These are phyloP conservation scores for Purshia tridentata DNA, from an alignment of 306 rosid genomes.

Conservation along the genomic window DNA sequence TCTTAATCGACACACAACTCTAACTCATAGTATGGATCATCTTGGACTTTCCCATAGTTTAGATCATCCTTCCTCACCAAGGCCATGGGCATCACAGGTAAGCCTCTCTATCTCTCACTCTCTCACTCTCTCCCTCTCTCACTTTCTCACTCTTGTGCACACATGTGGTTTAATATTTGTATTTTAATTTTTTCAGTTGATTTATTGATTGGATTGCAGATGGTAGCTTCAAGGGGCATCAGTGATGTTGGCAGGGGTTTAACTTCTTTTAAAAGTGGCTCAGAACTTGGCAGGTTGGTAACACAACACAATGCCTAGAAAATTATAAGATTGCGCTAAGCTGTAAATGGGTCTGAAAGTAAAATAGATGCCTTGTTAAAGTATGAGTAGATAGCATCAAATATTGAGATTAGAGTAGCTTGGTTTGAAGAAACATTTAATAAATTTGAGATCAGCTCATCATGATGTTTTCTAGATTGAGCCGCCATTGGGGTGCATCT, in stretches of 20 bases:
- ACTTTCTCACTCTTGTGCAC: not conserved
- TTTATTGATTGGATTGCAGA: constrained; percentile 46
- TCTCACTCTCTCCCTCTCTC: constrained; percentile 22
- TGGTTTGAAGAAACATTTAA: not conserved
- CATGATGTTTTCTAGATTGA: not conserved
- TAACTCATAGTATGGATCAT: constrained; percentile 62
- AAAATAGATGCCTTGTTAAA: not conserved
- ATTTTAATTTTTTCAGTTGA: constrained; percentile 9
- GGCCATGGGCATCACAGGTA: constrained; percentile 69
- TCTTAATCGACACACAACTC: constrained; percentile 38
- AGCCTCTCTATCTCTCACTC: constrained; percentile 17
- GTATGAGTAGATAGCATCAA: not conserved
- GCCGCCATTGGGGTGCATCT: not conserved
- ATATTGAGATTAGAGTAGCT: not conserved
- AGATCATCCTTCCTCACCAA: constrained; percentile 71
- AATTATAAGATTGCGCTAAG: constrained; percentile 17
- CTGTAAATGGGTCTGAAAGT: constrained; percentile 24
- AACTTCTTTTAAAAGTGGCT: constrained; percentile 62
- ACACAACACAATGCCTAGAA: constrained; percentile 18
- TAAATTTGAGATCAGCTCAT: not conserved
- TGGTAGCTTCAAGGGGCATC: constrained; percentile 49
- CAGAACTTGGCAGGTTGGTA: constrained; percentile 79
- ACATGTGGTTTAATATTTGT: not conserved
- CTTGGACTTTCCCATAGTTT: constrained; percentile 50
- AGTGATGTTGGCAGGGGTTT: constrained; percentile 60